phyloP scores from a whole-genome alignment of 148 eudicot genomes.

The Rhododendron henanense region DNA sequence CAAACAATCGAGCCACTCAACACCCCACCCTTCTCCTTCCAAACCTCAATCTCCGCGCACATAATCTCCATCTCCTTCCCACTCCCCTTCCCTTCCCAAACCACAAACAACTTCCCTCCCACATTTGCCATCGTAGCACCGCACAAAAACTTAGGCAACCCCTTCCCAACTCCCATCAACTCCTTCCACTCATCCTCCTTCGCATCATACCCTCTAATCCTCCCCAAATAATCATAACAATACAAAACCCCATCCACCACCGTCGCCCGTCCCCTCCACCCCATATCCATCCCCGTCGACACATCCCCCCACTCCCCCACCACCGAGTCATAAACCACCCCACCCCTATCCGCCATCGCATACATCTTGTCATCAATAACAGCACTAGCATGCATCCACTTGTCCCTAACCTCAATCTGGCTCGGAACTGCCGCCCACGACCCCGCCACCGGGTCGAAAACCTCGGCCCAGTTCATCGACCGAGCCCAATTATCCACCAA shows the following conservation, averaged over 20 bases:
- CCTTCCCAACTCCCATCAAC: constrained; percentile 62
- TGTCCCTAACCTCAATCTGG: constrained; percentile 58
- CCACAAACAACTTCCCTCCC: constrained; percentile 71
- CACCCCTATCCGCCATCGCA: constrained; percentile 95
- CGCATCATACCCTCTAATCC: constrained; percentile 69
- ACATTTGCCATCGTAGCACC: constrained; percentile 89
- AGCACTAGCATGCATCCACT: constrained; percentile 95
- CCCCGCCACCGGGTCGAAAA: constrained; percentile 54
- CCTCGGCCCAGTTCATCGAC: constrained; percentile 78
- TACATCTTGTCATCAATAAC: constrained; percentile 61
- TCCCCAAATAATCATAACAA: constrained; percentile 91
- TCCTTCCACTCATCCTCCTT: constrained; percentile 68
- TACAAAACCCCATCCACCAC: constrained; percentile 75
- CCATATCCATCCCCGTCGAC: constrained; percentile 67
- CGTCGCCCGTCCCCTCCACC: constrained; percentile 88
- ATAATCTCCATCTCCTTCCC: constrained; percentile 61
- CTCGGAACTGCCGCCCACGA: constrained; percentile 56
- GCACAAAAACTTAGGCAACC: constrained; percentile 83
- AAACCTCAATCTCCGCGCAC: constrained; percentile 74
- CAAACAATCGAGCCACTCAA: constrained; percentile 58
- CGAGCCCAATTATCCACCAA: constrained; percentile 66
- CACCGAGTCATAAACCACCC: constrained; percentile 59
- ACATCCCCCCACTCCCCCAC: constrained; percentile 61
- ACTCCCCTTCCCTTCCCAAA: constrained; percentile 69
- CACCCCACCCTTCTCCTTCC: constrained; percentile 49